Base-by-base conservation (phyloP, 1,284 basidiomycete genomes). In the Ceratorhiza oryzae-sativae region DNA sequence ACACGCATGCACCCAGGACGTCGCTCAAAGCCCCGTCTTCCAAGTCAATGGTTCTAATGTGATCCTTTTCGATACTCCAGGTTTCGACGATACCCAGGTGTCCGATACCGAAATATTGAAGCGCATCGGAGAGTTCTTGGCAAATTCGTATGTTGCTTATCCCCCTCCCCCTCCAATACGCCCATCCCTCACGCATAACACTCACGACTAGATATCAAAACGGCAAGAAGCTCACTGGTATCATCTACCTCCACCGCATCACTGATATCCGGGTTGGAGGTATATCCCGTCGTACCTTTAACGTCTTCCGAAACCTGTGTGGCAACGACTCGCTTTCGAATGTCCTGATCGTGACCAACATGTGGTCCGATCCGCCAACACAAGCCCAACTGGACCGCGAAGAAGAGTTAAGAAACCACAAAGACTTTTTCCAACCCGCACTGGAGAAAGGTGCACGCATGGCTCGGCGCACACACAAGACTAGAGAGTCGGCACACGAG, bases 291-390 rank as follows among this genome's bases (percentile, higher is more conserved):
- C 76, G 76, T 34, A 79, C 78, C 46, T 71, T 80, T 8, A 67
- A 73, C 23, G 76, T 79, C 75, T 78, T 80, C 58, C 75, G 73
- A 1, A 73, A 76, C 13, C 75, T 80, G 0, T 81, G 79, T 58
- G 79, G 79, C 2, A 71, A 77, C 8, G 68, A 75, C 23, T 76
- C 76, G 18, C 72, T 76, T 18, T 48, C 62, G 25, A 77, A 75
- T 13, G 76, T 80, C 6, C 58, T 78, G 1, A 72, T 81, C 2
- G 78, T 77, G 4, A 81, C 80, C 4, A 81, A 80, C 0, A 81
- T 80, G 76, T 82, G 81, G 81, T 60, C 58, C 12, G 20, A 60
- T 10, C 58, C 58, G 1, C 58, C 58, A 13, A 60, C 58, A n/a
- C 20, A 41, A 25, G 13, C 25, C 8, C 20, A 61, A 32, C 20